Evolutionary conservation across 148 eudicot species (phyloP).

Genomic region (Spergularia bocconei): DNA sequence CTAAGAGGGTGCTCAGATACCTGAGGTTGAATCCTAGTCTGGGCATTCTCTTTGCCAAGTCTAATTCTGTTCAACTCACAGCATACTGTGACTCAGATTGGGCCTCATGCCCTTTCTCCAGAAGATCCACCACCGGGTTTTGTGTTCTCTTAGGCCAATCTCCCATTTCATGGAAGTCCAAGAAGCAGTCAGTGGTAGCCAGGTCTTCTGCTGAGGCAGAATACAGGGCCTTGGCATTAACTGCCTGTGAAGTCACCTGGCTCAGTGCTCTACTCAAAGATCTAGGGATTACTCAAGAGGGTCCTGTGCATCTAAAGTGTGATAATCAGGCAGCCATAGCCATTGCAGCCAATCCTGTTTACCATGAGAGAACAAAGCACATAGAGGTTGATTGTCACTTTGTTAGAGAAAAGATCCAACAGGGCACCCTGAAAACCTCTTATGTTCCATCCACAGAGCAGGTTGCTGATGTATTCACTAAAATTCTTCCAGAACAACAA

Average conservation of each 20-base stretch:
- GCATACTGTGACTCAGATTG: no score
- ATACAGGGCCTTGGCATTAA: not conserved
- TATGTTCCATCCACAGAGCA: not conserved
- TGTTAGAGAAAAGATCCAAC: not conserved
- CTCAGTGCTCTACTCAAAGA: not conserved
- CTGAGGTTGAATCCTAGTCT: not conserved
- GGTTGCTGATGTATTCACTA: not conserved
- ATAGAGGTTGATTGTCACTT: not conserved
- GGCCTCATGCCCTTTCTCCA: no score
- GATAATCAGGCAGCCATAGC: not conserved
- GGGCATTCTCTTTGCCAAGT: no score
- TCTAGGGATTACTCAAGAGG: not conserved
- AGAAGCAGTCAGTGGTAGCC: not conserved
- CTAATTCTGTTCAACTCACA: no score
- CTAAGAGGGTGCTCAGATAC: not conserved
- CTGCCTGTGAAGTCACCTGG: not conserved
- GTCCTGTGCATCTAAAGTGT: not conserved
- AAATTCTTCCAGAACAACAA: not conserved
- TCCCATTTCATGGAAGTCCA: no score
- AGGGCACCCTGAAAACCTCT: not conserved
- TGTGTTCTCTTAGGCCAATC: no score
- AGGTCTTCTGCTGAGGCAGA: not conserved
- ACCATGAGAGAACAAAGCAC: not conserved
- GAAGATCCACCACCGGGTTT: no score
- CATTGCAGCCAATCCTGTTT: not conserved